Base-by-base conservation (phyloP, 2,329 filamentous ascomycete genomes). In the Microascus cirrosus region DNA sequence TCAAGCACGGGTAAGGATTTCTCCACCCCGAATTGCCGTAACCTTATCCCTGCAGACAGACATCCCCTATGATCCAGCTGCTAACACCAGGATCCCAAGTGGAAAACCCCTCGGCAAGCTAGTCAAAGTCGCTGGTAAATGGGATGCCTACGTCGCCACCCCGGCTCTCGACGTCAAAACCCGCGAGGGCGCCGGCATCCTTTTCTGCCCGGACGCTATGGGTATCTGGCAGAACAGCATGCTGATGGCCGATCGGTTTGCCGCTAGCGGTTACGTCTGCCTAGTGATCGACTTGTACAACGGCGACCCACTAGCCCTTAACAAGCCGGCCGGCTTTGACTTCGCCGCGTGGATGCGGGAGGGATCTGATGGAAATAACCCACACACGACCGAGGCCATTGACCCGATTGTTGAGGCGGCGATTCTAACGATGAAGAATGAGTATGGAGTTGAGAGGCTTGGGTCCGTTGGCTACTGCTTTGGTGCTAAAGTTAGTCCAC, bases 391-490 rank as follows among this genome's bases (percentile, higher is more conserved):
- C n/a, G 61, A 67, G 34, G 57, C 59, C 1, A 61, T 70, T 2
- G 69, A 70, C 48, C 65, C 67, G 6, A 66, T 71, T 12, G 59
- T 69, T 11, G 32, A 63, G 2, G 61, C 63, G n/a, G n/a, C n/a
- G n/a, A n/a, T n/a, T n/a, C n/a, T n/a, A n/a, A n/a, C n/a, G n/a
- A n/a, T n/a, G n/a, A n/a, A n/a, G n/a, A n/a, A n/a, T n/a, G n/a
- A n/a, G n/a, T n/a, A n/a, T n/a, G n/a, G n/a, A n/a, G n/a, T n/a
- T n/a, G n/a, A n/a, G n/a, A n/a, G n/a, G n/a, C n/a, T n/a, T n/a
- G n/a, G n/a, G n/a, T n/a, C n/a, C n/a, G n/a, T n/a, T 0, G 87
- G 87, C 0, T 90, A 90, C 71, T 91, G 88, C 71, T 89, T 90
- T 63, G 87, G 88, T 42, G 87, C 79, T 58, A 89, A 88, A 77